phyloP scores from a whole-genome alignment of 495 filamentous ascomycete species.

The Penicillium goetzii region DNA sequence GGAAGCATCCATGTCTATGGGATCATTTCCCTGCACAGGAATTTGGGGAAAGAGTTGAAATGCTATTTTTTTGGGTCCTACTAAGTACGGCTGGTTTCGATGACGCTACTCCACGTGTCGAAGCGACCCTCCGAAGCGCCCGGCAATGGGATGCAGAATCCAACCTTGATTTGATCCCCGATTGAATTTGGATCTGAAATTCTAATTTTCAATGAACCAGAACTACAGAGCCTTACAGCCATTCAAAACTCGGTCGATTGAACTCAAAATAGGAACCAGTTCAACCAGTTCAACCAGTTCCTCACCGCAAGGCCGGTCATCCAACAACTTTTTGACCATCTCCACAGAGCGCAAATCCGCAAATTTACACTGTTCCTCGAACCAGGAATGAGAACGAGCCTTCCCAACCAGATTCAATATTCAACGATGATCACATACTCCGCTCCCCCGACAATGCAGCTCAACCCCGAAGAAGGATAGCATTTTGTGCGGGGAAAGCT shows the following conservation, averaged over 20 bases:
- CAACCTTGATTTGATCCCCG: not conserved
- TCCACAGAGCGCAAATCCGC: not conserved
- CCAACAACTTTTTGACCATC: not conserved
- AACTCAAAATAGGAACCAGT: not conserved
- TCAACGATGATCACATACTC: not conserved
- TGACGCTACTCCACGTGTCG: slow-evolving; percentile 1
- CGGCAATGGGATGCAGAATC: not conserved
- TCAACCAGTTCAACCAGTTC: not conserved
- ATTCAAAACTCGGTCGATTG: not conserved
- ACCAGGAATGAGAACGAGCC: not conserved
- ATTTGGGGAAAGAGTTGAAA: not conserved
- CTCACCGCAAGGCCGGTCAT: not conserved
- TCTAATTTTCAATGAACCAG: not conserved
- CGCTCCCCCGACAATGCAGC: not conserved
- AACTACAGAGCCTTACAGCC: not conserved
- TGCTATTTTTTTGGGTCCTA: not conserved
- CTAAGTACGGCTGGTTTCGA: not conserved
- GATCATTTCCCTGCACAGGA: not conserved
- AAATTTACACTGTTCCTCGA: not conserved
- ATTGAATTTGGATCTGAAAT: not conserved
- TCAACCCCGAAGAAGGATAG: not conserved
- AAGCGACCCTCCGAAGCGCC: not conserved
- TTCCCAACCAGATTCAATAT: not conserved
- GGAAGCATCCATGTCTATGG: not conserved
- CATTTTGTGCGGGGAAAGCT: slow-evolving; percentile 5